phyloP scores from a whole-genome alignment of 176 grass and related monocot genomes.

The Cenchrus purpureus region DNA sequence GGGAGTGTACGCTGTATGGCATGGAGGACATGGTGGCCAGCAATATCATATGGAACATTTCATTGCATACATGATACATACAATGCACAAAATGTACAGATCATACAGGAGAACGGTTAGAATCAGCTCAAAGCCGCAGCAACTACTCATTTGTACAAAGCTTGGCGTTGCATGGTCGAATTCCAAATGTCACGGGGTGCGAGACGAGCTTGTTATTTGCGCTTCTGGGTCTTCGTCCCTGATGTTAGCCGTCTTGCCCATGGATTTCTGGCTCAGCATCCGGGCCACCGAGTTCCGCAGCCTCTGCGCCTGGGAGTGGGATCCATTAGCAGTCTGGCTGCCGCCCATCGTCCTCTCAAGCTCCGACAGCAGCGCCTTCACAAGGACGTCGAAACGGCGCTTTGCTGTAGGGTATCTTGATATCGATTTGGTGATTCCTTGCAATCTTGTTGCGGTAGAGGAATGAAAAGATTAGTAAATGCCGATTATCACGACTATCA shows the following conservation, averaged over 20 bases:
- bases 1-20: too few species aligned
- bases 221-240: conserved; percentile 52
- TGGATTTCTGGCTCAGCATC: conserved; percentile 76
- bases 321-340: conserved; percentile 49
- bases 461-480: conserved; percentile 25
- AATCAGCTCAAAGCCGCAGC: conserved; percentile 31
- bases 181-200: conserved; percentile 29
- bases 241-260: conserved; percentile 54
- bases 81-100: not conserved
- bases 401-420: conserved; percentile 93
- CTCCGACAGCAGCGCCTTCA: conserved; percentile 68
- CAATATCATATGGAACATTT: not conserved
- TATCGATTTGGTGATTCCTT: conserved; percentile 93
- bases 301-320: conserved; percentile 60
- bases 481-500: not conserved
- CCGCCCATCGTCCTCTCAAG: conserved; percentile 81
- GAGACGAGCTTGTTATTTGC: conserved; percentile 26
- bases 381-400: conserved; percentile 74
- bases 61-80: not conserved
- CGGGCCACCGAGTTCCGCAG: conserved; percentile 48
- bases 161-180: conserved; percentile 25
- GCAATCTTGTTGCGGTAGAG: conserved; percentile 55
- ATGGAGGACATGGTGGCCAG: too few species aligned
- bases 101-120: conserved; percentile 9
- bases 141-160: conserved; percentile 43